Evolutionary conservation across 805 yeast genomes (phyloP).

Genomic region (Sugiyamaella valdiviana): DNA sequence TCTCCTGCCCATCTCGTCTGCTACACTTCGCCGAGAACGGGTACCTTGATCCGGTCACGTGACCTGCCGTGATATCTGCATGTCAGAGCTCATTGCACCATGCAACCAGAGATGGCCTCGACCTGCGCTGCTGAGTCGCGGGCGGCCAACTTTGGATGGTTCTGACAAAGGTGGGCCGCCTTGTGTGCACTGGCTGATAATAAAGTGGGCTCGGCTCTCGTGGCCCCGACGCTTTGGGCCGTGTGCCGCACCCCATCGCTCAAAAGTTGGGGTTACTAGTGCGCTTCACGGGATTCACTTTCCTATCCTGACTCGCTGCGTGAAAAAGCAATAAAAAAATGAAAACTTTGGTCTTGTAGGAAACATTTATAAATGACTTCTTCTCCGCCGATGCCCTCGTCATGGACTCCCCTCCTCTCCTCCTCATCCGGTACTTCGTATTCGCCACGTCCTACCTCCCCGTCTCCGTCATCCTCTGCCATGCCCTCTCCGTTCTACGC

Average conservation of each 20-base stretch:
- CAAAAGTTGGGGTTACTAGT: too few relatives aligned
- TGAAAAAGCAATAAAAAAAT: not conserved
- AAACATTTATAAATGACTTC: not conserved
- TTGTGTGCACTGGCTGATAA: too few relatives aligned
- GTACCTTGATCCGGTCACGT: too few relatives aligned
- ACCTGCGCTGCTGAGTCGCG: too few relatives aligned
- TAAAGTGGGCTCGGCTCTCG: too few relatives aligned
- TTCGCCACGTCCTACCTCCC: slow-evolving; percentile 2
- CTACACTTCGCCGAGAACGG: too few relatives aligned
- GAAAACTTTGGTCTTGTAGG: not conserved
- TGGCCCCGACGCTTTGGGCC: too few relatives aligned
- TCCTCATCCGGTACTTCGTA: slow-evolving; percentile 2
- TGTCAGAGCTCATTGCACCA: not conserved
- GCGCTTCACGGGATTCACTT: too few relatives aligned
- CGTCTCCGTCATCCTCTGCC: not conserved
- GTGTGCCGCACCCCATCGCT: too few relatives aligned
- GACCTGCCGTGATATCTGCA: not conserved
- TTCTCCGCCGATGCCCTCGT: not conserved
- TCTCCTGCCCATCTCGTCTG: too few relatives aligned
- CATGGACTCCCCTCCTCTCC: not conserved
- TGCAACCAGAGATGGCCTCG: not conserved
- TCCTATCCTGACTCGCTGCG: not conserved
- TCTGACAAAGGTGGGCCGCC: too few relatives aligned
- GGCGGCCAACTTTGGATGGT: too few relatives aligned
- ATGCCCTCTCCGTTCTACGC: not conserved